Conservation (phyloP, 176 grass and related monocot species). For the Puccinellia tenuiflora region DNA sequence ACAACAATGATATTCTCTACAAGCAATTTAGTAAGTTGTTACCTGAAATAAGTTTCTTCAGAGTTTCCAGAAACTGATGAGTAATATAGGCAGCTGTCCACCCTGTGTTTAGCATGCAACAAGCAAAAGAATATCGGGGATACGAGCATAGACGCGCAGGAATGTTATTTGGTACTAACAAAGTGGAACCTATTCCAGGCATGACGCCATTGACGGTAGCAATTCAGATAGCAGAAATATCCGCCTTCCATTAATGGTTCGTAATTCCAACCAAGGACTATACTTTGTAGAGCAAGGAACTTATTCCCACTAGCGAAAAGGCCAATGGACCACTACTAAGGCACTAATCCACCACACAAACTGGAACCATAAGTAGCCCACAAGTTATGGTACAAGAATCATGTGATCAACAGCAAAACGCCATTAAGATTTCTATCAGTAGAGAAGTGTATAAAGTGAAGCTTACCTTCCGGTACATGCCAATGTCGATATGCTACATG, state of each 20-base stretch:
- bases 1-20: not conserved
- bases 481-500: not conserved
- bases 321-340: not conserved
- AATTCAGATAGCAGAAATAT: not conserved
- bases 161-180: not conserved
- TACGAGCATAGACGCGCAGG: not conserved
- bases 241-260: constrained; percentile 33
- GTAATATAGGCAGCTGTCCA: not conserved
- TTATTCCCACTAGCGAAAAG: constrained; percentile 17
- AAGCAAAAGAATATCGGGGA: constrained; percentile 1
- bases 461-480: not conserved
- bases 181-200: constrained; percentile 17
- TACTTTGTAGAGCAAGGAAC: constrained; percentile 15
- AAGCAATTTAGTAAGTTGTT: not conserved
- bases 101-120: not conserved
- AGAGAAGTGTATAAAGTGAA: not conserved
- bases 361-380: not conserved
- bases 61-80: not conserved
- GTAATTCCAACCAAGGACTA: constrained; percentile 4
- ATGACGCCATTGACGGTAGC: constrained; percentile 33
- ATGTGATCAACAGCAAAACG: constrained; percentile 2
- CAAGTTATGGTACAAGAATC: constrained; percentile 18
- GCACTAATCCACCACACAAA: not conserved
- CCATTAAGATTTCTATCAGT: not conserved
- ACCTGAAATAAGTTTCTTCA: not conserved